A percentile compares a stretch with the other conserved stretches of the same genome.
These are phyloP conservation scores for Yamadazyma epiphylla DNA, from an alignment of 1,139 yeast genomes.

Conservation along the genomic window DNA sequence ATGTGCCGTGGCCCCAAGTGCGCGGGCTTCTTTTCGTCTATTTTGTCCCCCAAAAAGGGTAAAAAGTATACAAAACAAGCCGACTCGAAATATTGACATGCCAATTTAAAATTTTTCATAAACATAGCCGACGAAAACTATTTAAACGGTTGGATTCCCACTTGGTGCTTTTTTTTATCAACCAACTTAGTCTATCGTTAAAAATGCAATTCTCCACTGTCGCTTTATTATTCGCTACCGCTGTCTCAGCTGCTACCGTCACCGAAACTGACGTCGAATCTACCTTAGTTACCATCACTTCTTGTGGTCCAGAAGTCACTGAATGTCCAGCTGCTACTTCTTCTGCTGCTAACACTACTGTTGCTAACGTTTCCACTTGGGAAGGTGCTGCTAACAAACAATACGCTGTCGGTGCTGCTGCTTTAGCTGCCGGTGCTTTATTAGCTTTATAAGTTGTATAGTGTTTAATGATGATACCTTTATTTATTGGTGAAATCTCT, in stretches of 20 bases:
- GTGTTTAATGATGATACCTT: constrained; percentile 16
- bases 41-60: neutral
- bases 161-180: constrained; percentile 7
- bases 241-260: constrained; percentile 28
- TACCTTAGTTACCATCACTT: constrained; percentile 36
- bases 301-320: constrained; percentile 34
- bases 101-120: too few relatives aligned
- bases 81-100: too few relatives aligned
- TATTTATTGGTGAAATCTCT: too few relatives aligned
- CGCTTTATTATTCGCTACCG: constrained; percentile 26
- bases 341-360: constrained; percentile 22
- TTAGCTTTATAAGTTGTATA: constrained; percentile 38
- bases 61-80: neutral
- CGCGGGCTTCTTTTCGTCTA: neutral
- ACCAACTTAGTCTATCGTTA: constrained; percentile 19
- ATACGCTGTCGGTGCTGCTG: constrained; percentile 43
- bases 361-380: constrained; percentile 33
- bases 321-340: constrained; percentile 35
- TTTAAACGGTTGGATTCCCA: too few relatives aligned
- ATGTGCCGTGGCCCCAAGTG: neutral
- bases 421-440: constrained; percentile 48
- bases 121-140: constrained; percentile 2
- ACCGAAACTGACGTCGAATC: constrained; percentile 25
- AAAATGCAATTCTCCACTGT: constrained; percentile 18
- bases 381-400: constrained; percentile 29